Evolutionary conservation across 768 basidiomycete genomes (phyloP).

Genomic region (Lactifluus subvellereus): DNA sequence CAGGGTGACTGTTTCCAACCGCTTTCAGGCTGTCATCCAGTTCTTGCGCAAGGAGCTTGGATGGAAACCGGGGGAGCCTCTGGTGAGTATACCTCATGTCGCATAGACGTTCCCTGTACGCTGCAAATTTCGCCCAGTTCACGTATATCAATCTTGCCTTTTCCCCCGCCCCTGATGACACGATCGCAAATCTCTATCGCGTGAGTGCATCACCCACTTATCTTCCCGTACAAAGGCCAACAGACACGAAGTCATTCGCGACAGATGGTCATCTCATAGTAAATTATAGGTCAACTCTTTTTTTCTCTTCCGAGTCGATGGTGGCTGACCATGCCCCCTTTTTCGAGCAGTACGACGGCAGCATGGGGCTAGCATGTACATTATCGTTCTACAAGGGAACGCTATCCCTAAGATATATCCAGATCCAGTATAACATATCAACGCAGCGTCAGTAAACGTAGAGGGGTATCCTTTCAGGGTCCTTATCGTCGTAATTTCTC

Average conservation of each 20-base stretch:
- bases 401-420: background rate
- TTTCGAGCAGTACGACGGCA: slow-evolving; percentile 44
- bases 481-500: background rate
- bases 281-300: slow-evolving; percentile 48
- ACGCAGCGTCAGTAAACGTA: background rate
- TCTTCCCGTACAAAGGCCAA: background rate
- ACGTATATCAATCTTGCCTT: slow-evolving; percentile 76
- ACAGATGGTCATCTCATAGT: slow-evolving; percentile 62
- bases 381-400: background rate
- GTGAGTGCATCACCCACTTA: slow-evolving; percentile 31
- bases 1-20: slow-evolving; percentile 92
- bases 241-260: slow-evolving; percentile 43
- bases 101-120: background rate
- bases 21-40: slow-evolving; percentile 92
- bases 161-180: slow-evolving; percentile 72
- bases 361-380: slow-evolving; percentile 44
- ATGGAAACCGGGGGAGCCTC: slow-evolving; percentile 78
- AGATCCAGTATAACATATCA: slow-evolving; percentile 12
- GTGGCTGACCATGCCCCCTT: slow-evolving; percentile 2
- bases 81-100: slow-evolving; percentile 46
- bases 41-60: slow-evolving; percentile 86
- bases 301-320: background rate
- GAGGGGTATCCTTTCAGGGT: background rate
- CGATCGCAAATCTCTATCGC: slow-evolving; percentile 64
- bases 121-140: slow-evolving; percentile 39